Percentiles rank a stretch among this genome's conserved stretches.
Evolutionary conservation across 1,284 basidiomycete genomes (phyloP).

Genomic region (Melampsora larici-populina): DNA sequence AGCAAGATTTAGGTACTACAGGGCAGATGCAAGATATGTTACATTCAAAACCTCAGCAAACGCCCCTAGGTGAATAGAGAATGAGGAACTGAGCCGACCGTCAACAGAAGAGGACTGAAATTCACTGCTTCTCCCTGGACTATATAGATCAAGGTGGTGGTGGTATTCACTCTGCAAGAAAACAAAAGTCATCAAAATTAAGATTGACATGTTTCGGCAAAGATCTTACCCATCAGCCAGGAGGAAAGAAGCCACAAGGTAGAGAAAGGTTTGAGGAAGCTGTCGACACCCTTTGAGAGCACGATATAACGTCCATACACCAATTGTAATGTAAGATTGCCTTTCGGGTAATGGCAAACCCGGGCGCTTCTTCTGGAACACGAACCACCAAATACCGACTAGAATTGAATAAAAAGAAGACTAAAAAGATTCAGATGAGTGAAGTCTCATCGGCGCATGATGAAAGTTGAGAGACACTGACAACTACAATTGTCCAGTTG

Average conservation of each 20-base stretch:
- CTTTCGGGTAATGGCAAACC: conserved; percentile 22
- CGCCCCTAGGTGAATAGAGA: neutral
- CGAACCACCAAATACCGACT: conserved; percentile 36
- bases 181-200: neutral
- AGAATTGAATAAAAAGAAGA: conserved; percentile 29
- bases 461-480: neutral
- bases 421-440: neutral
- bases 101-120: conserved; percentile 27
- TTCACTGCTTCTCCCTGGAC: conserved; percentile 29
- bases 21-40: neutral
- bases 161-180: conserved; percentile 28
- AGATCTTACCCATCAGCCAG: conserved; percentile 39
- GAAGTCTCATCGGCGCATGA: neutral
- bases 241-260: conserved; percentile 37
- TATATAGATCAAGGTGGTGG: conserved; percentile 36
- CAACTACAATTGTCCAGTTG: neutral
- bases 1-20: conserved; percentile 32
- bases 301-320: conserved; percentile 21
- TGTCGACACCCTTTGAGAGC: conserved; percentile 17
- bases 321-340: conserved; percentile 19
- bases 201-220: neutral
- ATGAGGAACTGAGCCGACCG: conserved; percentile 6
- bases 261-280: conserved; percentile 34
- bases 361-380: conserved; percentile 26
- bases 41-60: neutral